Base-by-base conservation (phyloP, 257 asterid species). In the Solanum ossicruentum region DNA sequence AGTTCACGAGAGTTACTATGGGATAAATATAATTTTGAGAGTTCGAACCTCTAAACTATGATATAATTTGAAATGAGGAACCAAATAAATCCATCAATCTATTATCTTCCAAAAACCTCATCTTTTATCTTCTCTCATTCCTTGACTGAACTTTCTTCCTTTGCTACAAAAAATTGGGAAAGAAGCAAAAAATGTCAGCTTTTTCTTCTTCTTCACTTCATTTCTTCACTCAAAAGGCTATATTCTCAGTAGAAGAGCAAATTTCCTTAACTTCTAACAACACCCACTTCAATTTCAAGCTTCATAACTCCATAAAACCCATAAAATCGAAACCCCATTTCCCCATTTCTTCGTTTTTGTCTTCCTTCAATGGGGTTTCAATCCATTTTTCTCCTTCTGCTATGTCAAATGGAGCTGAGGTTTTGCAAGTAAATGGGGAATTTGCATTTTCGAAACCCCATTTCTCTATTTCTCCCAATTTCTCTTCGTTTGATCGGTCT, bases 101-200 rank as follows among this genome's bases (percentile, higher is more conserved):
- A 3, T 32, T 6, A 41, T 41, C 45, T 7, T 5, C 45, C 12
- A 65, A 63, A 28, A 26, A 23, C 43, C 73, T 28, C 73, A 23
- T 28, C 45, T 32, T 32, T 32, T 32, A 32, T 67, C 49, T 32
- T 32, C 12, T 67, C 12, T 75, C n/a, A 16, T 72, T 72, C 41
- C 52, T 65, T 65, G 56, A 71, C 55, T 71, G 55, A 20, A 45
- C 6, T 43, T 72, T 45, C 36, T 72, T 70, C 23, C 5, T 51
- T 32, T 32, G 36, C 36, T 32, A 32, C 36, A 32, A 32, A 41
- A 39, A 17, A 9, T 0, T 58, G n/a, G 28, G 67, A 21, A 60
- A 15, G 21, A 58, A 12, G 4, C 11, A 41, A 71, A 86, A 84
- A 85, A 93, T 90, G 96, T 82, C 93, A 56, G 92, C 89, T 63